phyloP scores from a whole-genome alignment of 495 filamentous ascomycete species.

The Aspergillus conjunctus region DNA sequence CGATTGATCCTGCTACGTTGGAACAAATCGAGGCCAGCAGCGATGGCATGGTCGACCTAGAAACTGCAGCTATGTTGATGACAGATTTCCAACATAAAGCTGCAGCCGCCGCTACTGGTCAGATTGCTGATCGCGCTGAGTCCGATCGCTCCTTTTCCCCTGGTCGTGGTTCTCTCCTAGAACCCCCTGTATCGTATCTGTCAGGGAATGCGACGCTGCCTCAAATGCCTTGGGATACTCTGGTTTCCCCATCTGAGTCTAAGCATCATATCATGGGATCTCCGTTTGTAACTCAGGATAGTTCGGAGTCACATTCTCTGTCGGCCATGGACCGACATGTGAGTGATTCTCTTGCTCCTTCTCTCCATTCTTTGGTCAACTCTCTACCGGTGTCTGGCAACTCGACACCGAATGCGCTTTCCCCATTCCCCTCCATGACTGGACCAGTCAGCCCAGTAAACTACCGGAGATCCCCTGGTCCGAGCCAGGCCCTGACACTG shows the following conservation, averaged over 20 bases:
- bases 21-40: slow-evolving; percentile 94
- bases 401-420: slow-evolving; percentile 78
- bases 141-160: slow-evolving; percentile 74
- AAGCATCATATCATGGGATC: slow-evolving; percentile 66
- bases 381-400: slow-evolving; percentile 69
- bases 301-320: slow-evolving; percentile 60
- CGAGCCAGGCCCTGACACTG: slow-evolving; percentile 61
- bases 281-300: slow-evolving; percentile 68
- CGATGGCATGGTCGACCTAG: slow-evolving; percentile 95
- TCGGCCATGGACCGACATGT: slow-evolving; percentile 66
- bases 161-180: slow-evolving; percentile 65
- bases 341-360: slow-evolving; percentile 60
- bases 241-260: slow-evolving; percentile 67
- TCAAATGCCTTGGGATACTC: slow-evolving; percentile 88
- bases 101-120: slow-evolving; percentile 75
- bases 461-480: slow-evolving; percentile 68
- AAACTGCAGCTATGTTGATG: slow-evolving; percentile 98
- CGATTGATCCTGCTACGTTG: slow-evolving; percentile 82
- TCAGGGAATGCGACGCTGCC: slow-evolving; percentile 77
- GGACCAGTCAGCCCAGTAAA: slow-evolving; percentile 71
- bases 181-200: slow-evolving; percentile 71
- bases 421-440: slow-evolving; percentile 74
- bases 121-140: slow-evolving; percentile 70
- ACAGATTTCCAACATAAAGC: slow-evolving; percentile 98
- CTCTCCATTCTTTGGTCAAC: slow-evolving; percentile 67